Evolutionary conservation across 768 basidiomycete species (phyloP), one percentile per base, ranked within the genome.

Genomic region (Pholiota conissans): DNA sequence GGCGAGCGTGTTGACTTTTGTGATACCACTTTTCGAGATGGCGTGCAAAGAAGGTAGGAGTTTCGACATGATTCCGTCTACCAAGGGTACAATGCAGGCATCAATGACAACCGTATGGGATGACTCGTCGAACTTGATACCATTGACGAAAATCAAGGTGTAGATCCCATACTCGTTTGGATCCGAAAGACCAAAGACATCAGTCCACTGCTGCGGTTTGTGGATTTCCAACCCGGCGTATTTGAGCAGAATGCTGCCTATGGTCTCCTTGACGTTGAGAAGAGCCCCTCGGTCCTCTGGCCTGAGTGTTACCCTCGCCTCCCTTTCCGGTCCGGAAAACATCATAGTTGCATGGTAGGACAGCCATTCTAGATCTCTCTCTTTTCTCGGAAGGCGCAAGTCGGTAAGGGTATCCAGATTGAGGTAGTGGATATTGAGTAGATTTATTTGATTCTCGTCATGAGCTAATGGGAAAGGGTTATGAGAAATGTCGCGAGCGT

Each of bases 21-120:
- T 45, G 52, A 71, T 10, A n/a, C 34, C 20, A 8, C 39, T 26
- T 37, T 30, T 11, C 3, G 59, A 18, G 7, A 64, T 40, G 22
- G 55, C 62, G 11, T 39, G 20, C 22, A 71, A 40, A 7, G 50
- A 49, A 7, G 57, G 53, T 4, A 24, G n/a, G 29, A 73, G 62
- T 2, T 65, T 46, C 0, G 40, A n/a, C 57, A 71, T 49, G 7
- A 73, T 40, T 5, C 34, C 47, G 1, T 57, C 14, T 4, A 65
- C 67, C 24, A 78, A 67, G 1, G 81, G 78, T 5, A 80, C 66
- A 5, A 81, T 72, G 63, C 73, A 84, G 3, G 74, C 76, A 56
- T 85, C 81, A 16, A 73, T 74, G n/a, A 86, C 66, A 2, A 85
- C 49, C 0, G 84, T 84, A 61, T 82, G 77, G 0, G 79, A 76